These are phyloP conservation scores for Fonsecaea pugnacius DNA, from an alignment of 2,329 filamentous ascomycete species.

Conservation along the genomic window DNA sequence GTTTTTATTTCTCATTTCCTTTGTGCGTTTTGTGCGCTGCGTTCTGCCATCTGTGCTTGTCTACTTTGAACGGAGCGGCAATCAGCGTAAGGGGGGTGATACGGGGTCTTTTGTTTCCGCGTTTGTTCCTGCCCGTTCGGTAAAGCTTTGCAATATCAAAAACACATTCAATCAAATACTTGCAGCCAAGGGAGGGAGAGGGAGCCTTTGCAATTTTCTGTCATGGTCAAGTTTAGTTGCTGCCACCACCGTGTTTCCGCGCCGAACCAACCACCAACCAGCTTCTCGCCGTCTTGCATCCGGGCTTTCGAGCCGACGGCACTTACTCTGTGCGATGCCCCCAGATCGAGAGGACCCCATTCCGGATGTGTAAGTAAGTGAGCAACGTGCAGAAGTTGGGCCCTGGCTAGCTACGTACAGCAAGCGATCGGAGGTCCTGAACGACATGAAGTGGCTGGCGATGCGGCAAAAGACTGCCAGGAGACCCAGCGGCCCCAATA, in stretches of 20 bases:
- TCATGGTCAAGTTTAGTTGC: too few species aligned
- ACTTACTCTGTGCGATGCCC: too few species aligned
- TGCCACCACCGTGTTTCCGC: not conserved
- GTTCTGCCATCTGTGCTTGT: not conserved
- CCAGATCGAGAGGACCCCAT: too few species aligned
- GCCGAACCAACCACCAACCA: too few species aligned
- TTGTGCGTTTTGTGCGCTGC: not conserved
- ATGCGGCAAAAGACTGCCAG: not conserved
- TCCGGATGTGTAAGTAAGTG: too few species aligned
- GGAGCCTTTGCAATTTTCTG: too few species aligned
- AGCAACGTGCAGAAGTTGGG: too few species aligned
- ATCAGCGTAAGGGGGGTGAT: not conserved
- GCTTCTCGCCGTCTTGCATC: not conserved
- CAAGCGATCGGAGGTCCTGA: too few species aligned
- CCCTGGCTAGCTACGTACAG: too few species aligned
- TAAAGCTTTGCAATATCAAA: conserved; percentile 1
- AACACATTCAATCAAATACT: not conserved
- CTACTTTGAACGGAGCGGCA: not conserved
- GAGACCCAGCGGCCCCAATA: not conserved
- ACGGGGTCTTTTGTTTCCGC: not conserved
- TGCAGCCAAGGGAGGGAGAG: too few species aligned
- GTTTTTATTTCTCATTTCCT: not conserved
- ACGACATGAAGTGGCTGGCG: too few species aligned
- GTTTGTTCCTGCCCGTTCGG: not conserved
- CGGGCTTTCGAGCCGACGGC: too few species aligned